phyloP scores from a whole-genome alignment of 805 yeast genomes.

The Candida berthetii region DNA sequence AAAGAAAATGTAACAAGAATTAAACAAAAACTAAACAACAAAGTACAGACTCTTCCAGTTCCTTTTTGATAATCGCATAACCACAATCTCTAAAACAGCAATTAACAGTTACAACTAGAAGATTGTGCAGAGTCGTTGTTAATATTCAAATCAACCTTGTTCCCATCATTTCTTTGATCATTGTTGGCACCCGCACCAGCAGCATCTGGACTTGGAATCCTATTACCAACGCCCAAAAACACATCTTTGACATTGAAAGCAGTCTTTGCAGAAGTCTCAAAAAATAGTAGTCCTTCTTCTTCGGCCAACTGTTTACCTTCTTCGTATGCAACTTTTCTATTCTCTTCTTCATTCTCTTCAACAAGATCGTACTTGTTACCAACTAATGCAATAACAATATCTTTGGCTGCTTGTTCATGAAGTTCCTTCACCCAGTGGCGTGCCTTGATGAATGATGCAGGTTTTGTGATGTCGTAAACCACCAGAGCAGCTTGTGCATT shows the following conservation, averaged over 20 bases:
- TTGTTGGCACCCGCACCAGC: constrained; percentile 15
- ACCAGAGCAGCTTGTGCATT: constrained; percentile 97
- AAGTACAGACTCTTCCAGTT: too few relatives aligned
- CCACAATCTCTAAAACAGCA: not conserved
- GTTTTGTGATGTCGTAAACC: constrained; percentile 92
- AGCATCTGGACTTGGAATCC: constrained; percentile 51
- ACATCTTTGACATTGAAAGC: constrained; percentile 87
- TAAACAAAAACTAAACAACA: too few relatives aligned
- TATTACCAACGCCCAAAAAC: constrained; percentile 82
- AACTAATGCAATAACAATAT: constrained; percentile 86
- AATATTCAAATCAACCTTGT: constrained; percentile 26
- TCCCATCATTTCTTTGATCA: constrained; percentile 19
- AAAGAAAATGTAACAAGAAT: too few relatives aligned
- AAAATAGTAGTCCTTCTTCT: constrained; percentile 85
- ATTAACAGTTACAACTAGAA: constrained; percentile 26
- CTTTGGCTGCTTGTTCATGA: constrained; percentile 92
- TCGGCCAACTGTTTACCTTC: constrained; percentile 87
- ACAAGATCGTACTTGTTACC: constrained; percentile 88
- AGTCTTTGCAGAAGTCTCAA: constrained; percentile 93
- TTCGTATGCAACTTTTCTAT: constrained; percentile 74
- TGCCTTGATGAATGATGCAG: constrained; percentile 91
- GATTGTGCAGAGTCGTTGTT: constrained; percentile 22
- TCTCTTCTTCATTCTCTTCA: constrained; percentile 42
- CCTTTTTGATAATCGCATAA: too few relatives aligned
- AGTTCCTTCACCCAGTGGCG: constrained; percentile 97